Percentiles rank a stretch among this genome's conserved stretches.
Evolutionary conservation across 768 basidiomycete genomes (phyloP).

Genomic region (Lactarius evosmus): DNA sequence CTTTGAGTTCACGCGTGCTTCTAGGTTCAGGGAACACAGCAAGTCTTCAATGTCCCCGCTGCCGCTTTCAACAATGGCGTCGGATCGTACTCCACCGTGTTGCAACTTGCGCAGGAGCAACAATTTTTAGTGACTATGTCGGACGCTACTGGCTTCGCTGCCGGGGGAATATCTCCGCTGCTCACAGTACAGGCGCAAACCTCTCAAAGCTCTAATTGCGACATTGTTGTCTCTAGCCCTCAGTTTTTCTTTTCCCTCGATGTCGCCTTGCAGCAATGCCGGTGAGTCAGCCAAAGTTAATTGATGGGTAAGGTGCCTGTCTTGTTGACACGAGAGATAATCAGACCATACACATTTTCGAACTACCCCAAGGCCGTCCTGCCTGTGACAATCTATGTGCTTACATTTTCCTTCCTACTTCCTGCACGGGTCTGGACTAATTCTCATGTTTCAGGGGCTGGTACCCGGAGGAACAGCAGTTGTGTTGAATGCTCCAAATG

Average conservation of each 20-base stretch:
- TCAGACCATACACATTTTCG: conserved; percentile 28
- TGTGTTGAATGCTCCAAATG: conserved; percentile 41
- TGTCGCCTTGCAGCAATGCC: conserved; percentile 56
- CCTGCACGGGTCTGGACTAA: conserved; percentile 12
- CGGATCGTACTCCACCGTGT: conserved; percentile 48
- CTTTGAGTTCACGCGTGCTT: conserved; percentile 1
- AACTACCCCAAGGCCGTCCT: conserved; percentile 45
- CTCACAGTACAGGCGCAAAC: conserved; percentile 46
- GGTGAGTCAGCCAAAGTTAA: conserved; percentile 38
- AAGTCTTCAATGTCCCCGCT: conserved; percentile 52
- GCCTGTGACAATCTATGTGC: conserved; percentile 55
- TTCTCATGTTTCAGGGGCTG: conserved; percentile 43
- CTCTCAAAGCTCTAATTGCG: conserved; percentile 44
- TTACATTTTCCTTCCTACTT: conserved; percentile 25
- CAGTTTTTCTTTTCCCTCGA: conserved; percentile 52
- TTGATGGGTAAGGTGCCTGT: neutral
- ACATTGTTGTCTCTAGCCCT: conserved; percentile 44
- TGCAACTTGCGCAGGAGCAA: conserved; percentile 42
- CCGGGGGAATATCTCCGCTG: conserved; percentile 56
- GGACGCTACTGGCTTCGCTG: conserved; percentile 64
- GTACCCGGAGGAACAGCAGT: conserved; percentile 61
- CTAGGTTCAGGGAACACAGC: conserved; percentile 38
- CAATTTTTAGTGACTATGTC: conserved; percentile 63
- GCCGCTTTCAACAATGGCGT: conserved; percentile 51
- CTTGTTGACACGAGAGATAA: neutral